Conservation (phyloP, 1,139 yeast genomes). For the Hyphopichia fennica region DNA sequence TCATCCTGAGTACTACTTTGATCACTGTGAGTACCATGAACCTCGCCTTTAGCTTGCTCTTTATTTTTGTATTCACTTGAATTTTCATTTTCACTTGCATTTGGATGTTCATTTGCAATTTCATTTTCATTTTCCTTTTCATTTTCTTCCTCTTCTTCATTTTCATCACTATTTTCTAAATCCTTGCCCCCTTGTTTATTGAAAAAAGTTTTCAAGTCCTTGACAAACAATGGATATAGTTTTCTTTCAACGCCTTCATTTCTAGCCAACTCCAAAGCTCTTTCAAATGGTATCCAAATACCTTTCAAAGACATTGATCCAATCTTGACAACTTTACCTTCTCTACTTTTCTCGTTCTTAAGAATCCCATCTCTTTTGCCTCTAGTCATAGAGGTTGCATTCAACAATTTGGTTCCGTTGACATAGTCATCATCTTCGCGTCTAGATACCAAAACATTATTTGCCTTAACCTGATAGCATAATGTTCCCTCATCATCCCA, state of each 20-base stretch:
- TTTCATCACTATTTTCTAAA: slow-evolving; percentile 11
- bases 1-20: not conserved
- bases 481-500: slow-evolving; percentile 52
- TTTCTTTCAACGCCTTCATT: slow-evolving; percentile 43
- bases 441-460: slow-evolving; percentile 48
- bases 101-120: too few species aligned
- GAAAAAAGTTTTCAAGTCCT: slow-evolving; percentile 38
- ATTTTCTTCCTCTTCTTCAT: not conserved
- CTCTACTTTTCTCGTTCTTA: slow-evolving; percentile 45
- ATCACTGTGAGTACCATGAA: not conserved
- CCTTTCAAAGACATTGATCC: slow-evolving; percentile 58
- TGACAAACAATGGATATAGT: slow-evolving; percentile 48
- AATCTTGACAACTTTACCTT: slow-evolving; percentile 44
- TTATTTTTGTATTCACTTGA: not conserved
- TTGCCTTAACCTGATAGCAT: slow-evolving; percentile 50
- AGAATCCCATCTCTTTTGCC: slow-evolving; percentile 93
- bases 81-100: too few species aligned
- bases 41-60: not conserved
- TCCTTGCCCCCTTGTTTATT: slow-evolving; percentile 24
- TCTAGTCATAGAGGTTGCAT: slow-evolving; percentile 93
- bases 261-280: slow-evolving; percentile 53
- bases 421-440: slow-evolving; percentile 53
- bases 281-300: slow-evolving; percentile 57
- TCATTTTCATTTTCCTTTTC: too few species aligned
- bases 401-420: slow-evolving; percentile 65